phyloP scores from a whole-genome alignment of 2,329 filamentous ascomycete genomes.

The Aspergillus persii region DNA sequence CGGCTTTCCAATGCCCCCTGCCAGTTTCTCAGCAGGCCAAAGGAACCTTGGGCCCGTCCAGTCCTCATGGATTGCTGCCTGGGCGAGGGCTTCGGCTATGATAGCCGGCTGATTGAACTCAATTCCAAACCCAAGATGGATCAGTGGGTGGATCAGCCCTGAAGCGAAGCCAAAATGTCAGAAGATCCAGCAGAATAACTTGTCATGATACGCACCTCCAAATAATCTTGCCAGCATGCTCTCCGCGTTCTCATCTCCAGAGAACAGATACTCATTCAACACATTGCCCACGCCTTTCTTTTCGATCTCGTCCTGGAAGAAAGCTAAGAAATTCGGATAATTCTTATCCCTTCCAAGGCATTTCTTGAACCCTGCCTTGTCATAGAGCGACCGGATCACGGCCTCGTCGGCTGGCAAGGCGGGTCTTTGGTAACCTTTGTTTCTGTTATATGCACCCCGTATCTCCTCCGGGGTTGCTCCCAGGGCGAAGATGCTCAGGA shows the following conservation, averaged over 20 bases:
- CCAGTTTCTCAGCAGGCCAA: slow-evolving; percentile 33
- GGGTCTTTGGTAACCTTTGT: slow-evolving; percentile 65
- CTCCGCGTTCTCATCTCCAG: slow-evolving; percentile 62
- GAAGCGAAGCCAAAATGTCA: not conserved
- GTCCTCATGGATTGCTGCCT: slow-evolving; percentile 67
- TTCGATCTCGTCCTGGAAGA: slow-evolving; percentile 73
- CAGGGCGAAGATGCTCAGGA: slow-evolving; percentile 74
- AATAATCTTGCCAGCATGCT: slow-evolving; percentile 69
- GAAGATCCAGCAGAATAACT: not conserved
- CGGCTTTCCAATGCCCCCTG: slow-evolving; percentile 28
- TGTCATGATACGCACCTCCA: slow-evolving; percentile 47
- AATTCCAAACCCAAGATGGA: slow-evolving; percentile 80
- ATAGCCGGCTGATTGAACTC: slow-evolving; percentile 81
- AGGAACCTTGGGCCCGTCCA: slow-evolving; percentile 56
- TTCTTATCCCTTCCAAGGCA: slow-evolving; percentile 63
- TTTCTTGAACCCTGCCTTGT: slow-evolving; percentile 55
- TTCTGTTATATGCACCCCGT: slow-evolving; percentile 62
- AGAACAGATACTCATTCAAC: slow-evolving; percentile 67
- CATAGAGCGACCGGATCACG: slow-evolving; percentile 56
- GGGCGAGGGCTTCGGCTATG: slow-evolving; percentile 75
- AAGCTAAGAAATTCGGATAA: slow-evolving; percentile 73
- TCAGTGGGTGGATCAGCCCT: slow-evolving; percentile 75
- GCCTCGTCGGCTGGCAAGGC: slow-evolving; percentile 47
- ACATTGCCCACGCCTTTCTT: slow-evolving; percentile 60
- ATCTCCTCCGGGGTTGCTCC: slow-evolving; percentile 63